These are phyloP conservation scores for Berkeleyomyces basicola DNA, from an alignment of 2,329 filamentous ascomycete genomes.

Conservation along the genomic window DNA sequence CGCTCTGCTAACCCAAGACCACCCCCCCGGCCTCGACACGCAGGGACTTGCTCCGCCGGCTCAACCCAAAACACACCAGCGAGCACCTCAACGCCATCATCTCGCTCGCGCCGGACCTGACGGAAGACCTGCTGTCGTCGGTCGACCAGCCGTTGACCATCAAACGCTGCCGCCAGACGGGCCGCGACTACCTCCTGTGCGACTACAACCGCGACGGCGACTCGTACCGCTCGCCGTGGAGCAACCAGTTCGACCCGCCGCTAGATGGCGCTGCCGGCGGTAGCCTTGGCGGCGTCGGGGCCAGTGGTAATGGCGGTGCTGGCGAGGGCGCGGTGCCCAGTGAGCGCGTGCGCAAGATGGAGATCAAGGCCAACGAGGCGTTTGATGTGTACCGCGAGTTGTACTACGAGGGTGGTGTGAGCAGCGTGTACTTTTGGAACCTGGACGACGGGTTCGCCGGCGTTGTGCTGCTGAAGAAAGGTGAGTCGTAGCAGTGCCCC, in stretches of 20 bases:
- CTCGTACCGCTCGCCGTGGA: slow-evolving; percentile 97
- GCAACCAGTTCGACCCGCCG: slow-evolving; percentile 91
- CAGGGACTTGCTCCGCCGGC: slow-evolving; percentile 92
- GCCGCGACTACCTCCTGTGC: slow-evolving; percentile 92
- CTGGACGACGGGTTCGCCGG: slow-evolving; percentile 95
- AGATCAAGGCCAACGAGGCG: slow-evolving; percentile 83
- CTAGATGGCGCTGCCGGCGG: slow-evolving; percentile 43
- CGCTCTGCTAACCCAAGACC: slow-evolving; percentile 7
- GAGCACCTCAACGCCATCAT: slow-evolving; percentile 81
- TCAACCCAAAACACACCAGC: slow-evolving; percentile 86
- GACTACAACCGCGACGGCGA: slow-evolving; percentile 99
- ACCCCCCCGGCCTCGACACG: neutral
- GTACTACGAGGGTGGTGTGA: slow-evolving; percentile 93
- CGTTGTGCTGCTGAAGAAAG: slow-evolving; percentile 89
- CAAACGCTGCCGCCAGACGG: slow-evolving; percentile 70
- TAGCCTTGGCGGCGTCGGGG: slow-evolving; percentile 24
- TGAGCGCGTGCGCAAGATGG: slow-evolving; percentile 83
- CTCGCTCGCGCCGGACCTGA: slow-evolving; percentile 72
- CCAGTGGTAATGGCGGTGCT: slow-evolving; percentile 39
- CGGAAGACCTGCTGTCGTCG: slow-evolving; percentile 92
- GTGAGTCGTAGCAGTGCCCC: slow-evolving; percentile 29
- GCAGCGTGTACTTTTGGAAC: slow-evolving; percentile 96
- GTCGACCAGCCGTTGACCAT: slow-evolving; percentile 89
- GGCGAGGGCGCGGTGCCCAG: slow-evolving; percentile 75
- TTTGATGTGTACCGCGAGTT: slow-evolving; percentile 94